phyloP scores from a whole-genome alignment of 2,329 filamentous ascomycete species.

The Neurospora crassa region DNA sequence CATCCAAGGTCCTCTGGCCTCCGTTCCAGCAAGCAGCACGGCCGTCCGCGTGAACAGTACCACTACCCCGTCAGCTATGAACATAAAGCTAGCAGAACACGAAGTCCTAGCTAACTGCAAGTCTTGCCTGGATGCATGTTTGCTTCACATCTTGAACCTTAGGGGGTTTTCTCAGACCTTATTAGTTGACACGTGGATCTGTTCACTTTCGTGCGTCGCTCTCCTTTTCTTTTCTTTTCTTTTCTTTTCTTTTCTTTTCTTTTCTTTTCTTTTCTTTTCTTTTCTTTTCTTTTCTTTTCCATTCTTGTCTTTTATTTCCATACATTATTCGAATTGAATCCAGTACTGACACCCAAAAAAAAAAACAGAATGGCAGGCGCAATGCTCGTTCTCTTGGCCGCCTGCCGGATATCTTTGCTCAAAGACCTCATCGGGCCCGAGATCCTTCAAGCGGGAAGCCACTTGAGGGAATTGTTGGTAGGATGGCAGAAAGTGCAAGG shows the following conservation, averaged over 20 bases:
- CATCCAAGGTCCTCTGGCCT: background rate
- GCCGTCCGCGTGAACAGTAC: background rate
- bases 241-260: too few species aligned
- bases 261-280: too few species aligned
- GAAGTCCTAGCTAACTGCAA: constrained; percentile 33
- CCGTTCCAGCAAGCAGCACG: background rate
- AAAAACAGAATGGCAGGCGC: constrained; percentile 34
- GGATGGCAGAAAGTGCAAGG: constrained; percentile 33
- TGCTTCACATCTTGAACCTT: constrained; percentile 39
- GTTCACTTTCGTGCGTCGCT: constrained; percentile 37
- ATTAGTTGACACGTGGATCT: constrained; percentile 45
- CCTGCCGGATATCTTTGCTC: constrained; percentile 29
- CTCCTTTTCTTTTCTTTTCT: background rate
- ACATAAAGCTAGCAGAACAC: constrained; percentile 12
- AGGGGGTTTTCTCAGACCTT: constrained; percentile 39
- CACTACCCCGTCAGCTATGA: background rate
- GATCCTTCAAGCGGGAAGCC: constrained; percentile 29
- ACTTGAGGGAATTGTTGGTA: constrained; percentile 30
- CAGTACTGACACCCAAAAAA: background rate
- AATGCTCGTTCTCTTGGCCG: constrained; percentile 39
- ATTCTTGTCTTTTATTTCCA: background rate
- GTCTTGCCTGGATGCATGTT: constrained; percentile 36
- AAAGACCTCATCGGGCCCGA: constrained; percentile 29
- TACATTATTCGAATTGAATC: background rate
- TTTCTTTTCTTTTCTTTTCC: too few species aligned